These are phyloP conservation scores for Huiozyma sinensis DNA, from an alignment of 805 yeast genomes.

Conservation along the genomic window DNA sequence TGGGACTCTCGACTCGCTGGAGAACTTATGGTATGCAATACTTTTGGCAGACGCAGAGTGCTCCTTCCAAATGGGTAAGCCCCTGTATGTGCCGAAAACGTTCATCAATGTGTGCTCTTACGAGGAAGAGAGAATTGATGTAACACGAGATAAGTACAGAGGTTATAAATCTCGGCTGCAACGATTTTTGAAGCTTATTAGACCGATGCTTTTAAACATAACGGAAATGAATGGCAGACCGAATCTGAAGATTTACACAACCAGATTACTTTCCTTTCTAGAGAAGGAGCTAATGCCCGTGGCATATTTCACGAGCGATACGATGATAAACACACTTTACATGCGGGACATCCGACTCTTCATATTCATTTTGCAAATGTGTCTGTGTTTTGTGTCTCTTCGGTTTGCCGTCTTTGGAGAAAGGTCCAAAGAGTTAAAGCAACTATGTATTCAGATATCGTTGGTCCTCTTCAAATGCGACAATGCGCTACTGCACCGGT, in stretches of 20 bases:
- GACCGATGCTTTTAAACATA: constrained; percentile 11
- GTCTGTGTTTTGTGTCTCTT: constrained; percentile 8
- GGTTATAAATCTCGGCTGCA: constrained; percentile 7
- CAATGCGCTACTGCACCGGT: constrained; percentile 9
- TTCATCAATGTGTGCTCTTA: constrained; percentile 2
- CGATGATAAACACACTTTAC: neutral
- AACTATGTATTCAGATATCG: constrained; percentile 5
- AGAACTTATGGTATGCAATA: constrained; percentile 22
- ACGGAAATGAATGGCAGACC: constrained; percentile 6
- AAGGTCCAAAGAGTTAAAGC: constrained; percentile 5
- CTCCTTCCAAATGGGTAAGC: constrained; percentile 19
- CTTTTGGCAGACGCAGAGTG: constrained; percentile 16
- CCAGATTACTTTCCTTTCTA: neutral
- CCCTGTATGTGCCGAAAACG: constrained; percentile 6
- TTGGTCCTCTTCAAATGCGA: constrained; percentile 11
- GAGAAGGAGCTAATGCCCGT: constrained; percentile 1
- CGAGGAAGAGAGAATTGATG: constrained; percentile 3
- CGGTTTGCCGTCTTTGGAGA: constrained; percentile 10
- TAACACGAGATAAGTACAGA: neutral
- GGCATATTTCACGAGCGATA: neutral
- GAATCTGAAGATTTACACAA: constrained; percentile 3
- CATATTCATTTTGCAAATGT: constrained; percentile 11
- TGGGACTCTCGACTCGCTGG: constrained; percentile 16
- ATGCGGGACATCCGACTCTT: constrained; percentile 3
- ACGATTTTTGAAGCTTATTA: constrained; percentile 11